Base-by-base conservation (phyloP, 129 eudicot species). In the Artemisia argyi region DNA sequence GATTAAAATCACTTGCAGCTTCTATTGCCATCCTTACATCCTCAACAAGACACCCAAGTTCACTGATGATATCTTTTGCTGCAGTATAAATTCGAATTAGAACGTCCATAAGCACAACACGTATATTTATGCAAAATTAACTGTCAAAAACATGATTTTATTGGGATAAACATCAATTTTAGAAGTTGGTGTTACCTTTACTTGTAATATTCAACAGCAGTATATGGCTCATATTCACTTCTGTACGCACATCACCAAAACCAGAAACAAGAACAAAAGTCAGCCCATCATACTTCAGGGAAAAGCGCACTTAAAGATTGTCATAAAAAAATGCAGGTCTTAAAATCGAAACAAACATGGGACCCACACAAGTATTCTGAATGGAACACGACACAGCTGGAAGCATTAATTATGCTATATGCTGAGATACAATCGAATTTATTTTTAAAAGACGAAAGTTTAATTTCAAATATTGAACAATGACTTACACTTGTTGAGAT, bases 401-500 rank as follows among this genome's bases (percentile, higher is more conserved):
- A 61, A 39, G 46, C 5, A 3, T 28, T 3, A 24, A 18, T n/a
- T 57, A 55, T 20, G 20, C 0, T 7, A 73, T 28, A 47, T 15
- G 32, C 2, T 3, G 24, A 24, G 11, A 61, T 60, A 59, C 10
- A 72, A 2, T 24, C 16, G 8, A 66, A 75, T 11, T 1, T 15
- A n/a, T n/a, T 63, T 28, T 5, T 50, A 63, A 1, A 16, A 20
- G 17, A 56, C 72, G 22, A 48, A 65, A 68, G 42, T 32, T 54
- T 53, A 73, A 51, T 35, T 75, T 42, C 9, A 55, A 42, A 39
- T n/a, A 17, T 22, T 58, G 5, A 55, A 66, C 19, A 22, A 13
- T 53, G 49, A 71, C 96, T 84, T 87, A 90, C 96, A 83, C 89
- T 92, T 85, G 69, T 71, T 79, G 53, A 83, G 57, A 75, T 80